Evolutionary conservation across 768 basidiomycete species (phyloP).

Genomic region (Mycena latifolia): DNA sequence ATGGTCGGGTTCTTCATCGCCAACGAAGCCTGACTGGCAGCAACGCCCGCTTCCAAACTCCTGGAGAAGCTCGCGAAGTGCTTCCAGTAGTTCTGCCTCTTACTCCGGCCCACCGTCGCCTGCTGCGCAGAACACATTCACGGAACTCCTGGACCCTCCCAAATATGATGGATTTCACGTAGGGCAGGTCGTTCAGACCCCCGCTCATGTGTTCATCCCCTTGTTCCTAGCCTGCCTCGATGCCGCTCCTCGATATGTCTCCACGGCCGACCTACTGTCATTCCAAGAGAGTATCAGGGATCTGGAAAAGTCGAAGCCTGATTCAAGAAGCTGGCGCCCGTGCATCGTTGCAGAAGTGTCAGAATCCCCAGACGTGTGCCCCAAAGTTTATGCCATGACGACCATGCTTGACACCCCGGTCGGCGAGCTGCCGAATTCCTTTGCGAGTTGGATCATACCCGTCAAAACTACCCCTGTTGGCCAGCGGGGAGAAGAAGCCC

Average conservation of each 20-base stretch:
- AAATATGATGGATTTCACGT: not conserved
- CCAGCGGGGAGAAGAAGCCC: too few relatives aligned
- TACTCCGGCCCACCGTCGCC: not conserved
- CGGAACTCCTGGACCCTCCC: too few relatives aligned
- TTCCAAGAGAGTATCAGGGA: not conserved
- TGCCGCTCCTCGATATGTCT: constrained; percentile 1
- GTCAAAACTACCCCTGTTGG: not conserved
- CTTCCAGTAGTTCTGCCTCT: too few relatives aligned
- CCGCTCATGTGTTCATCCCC: not conserved
- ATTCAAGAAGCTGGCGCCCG: not conserved
- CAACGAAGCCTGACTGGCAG: too few relatives aligned
- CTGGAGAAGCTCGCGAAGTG: too few relatives aligned
- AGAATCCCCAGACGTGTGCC: not conserved
- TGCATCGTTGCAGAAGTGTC: constrained; percentile 3
- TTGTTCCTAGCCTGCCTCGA: constrained; percentile 4
- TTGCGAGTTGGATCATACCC: not conserved
- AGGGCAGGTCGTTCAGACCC: not conserved
- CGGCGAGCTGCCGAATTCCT: not conserved
- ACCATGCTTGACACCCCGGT: not conserved
- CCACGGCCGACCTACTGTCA: not conserved
- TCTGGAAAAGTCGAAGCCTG: too few relatives aligned
- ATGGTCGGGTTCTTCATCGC: too few relatives aligned
- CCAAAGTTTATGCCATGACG: not conserved
- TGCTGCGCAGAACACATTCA: too few relatives aligned
- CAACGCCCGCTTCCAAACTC: too few relatives aligned